phyloP scores from a whole-genome alignment of 306 rosid genomes.

The Malus fusca region DNA sequence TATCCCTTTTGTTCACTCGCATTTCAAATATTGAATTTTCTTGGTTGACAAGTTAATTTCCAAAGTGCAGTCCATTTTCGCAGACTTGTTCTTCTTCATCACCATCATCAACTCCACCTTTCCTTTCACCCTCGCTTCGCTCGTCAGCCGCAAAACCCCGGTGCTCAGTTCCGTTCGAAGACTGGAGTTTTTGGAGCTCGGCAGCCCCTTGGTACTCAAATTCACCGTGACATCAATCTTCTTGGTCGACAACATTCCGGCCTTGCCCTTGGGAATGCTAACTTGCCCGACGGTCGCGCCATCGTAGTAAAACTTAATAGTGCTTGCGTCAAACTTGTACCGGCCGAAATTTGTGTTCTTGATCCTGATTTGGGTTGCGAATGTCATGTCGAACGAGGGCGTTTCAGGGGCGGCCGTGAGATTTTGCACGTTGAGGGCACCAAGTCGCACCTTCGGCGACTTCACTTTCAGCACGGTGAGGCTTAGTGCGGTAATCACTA shows the following conservation, averaged over 20 bases:
- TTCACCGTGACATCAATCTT: background rate
- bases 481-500: slow-evolving; percentile 3
- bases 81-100: slow-evolving; percentile 11
- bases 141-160: background rate
- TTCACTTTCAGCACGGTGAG: slow-evolving; percentile 15
- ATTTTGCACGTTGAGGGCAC: background rate
- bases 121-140: background rate
- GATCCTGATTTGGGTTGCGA: slow-evolving; percentile 5
- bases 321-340: slow-evolving; percentile 12
- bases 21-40: background rate
- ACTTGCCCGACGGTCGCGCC: background rate
- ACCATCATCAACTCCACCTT: slow-evolving; percentile 14
- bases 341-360: slow-evolving; percentile 18
- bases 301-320: background rate
- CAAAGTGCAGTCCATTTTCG: slow-evolving; percentile 1
- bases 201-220: background rate
- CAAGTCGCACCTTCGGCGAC: slow-evolving; percentile 12
- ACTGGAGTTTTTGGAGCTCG: background rate
- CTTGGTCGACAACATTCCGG: background rate
- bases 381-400: slow-evolving; percentile 2
- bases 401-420: background rate
- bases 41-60: background rate
- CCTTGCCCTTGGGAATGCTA: background rate
- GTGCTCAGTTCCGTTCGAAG: background rate
- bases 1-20: background rate